Evolutionary conservation across 129 eudicot species (phyloP), one percentile per base, ranked within the genome.

Genomic region (Flaveria ramosissima): DNA sequence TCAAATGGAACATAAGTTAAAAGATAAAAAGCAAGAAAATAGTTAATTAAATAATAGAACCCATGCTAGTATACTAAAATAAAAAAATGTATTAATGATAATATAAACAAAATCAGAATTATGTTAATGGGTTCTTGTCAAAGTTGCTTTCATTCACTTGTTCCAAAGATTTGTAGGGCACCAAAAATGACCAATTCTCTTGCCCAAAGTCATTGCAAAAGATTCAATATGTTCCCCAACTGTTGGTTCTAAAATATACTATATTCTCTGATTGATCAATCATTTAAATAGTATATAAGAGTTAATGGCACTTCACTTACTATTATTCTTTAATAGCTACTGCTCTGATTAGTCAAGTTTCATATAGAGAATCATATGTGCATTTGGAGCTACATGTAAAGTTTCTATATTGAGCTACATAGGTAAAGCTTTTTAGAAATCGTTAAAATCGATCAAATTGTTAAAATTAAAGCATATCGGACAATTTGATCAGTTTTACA

Each of bases 141-240:
- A 75, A 70, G 77, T 78, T 78, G 62, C 82, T 78, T 78, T 78
- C 82, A 78, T 70, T 78, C 82, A 78, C 65, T 71, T 78, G 82
- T 78, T 70, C 82, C 65, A 78, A 73, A 80, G 84, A 80, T 80
- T 74, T 80, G 84, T 74, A 80, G 84, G 80, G 80, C 75, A 80
- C 76, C 62, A 32, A 39, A 80, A 52, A 66, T 74, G 84, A 74
- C 84, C 84, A 80, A 74, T 80, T 80, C 75, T 74, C 75, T 66
- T 80, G 75, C 24, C 64, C 79, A 80, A 80, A 80, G 84, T 80
- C 76, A 56, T 74, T 68, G 80, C 65, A 80, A 80, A 80, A 80
- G 80, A 80, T 80, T 80, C 84, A 80, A 80, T 80, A 80, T 80
- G 84, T 80, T 80, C 80, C 84, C 84, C 75, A 74, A 68, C 84